Base-by-base conservation (phyloP, 768 basidiomycete genomes). In the Tylopilus cervinicoccineus region DNA sequence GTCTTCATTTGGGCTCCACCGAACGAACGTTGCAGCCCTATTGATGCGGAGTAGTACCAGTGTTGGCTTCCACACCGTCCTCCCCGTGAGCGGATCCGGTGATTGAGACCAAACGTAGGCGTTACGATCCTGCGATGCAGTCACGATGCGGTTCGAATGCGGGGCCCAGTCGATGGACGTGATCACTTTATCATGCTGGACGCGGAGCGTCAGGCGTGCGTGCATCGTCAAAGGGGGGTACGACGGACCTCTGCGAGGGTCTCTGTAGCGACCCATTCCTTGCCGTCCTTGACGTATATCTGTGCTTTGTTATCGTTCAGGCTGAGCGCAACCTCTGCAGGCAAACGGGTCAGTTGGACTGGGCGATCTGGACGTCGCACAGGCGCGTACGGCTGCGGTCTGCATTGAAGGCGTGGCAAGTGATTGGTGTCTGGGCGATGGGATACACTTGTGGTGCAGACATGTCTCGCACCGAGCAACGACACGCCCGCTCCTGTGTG, bases 131-230 rank as follows among this genome's bases (percentile, higher is more conserved):
- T 99, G 95, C n/a, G 94, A 95, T 58, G 93, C 91, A 12, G 96
- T 98, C 22, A 99, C 95, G 70, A 99, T 95, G 38, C 91, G 87
- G 71, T 98, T 97, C 39, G 96, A 93, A 57, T 81, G 80, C 16
- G 94, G 93, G 12, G 94, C 96, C 96, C 96, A 99, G 67, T 97
- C 94, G 67, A 99, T 96, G 47, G 93, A 93, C 3, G 95, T 98
- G 71, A 99, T 88, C 50, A 85, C 72, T 71, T 98, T 98, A 75
- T 99, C 96, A 72, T 99, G 96, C 93, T 98, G 64, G 13, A 22
- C 26, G 31, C 9, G n/a, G 38, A 13, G 29, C n/a, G 38, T 52
- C 42, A 43, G 47, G 20, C 1, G 5, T 29, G 8, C 13, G 19
- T 41, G 33, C 38, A 28, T 31, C 34, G n/a, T n/a, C 9, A 43